Conservation (phyloP, 495 filamentous ascomycete species). For the Penicillium salamii region DNA sequence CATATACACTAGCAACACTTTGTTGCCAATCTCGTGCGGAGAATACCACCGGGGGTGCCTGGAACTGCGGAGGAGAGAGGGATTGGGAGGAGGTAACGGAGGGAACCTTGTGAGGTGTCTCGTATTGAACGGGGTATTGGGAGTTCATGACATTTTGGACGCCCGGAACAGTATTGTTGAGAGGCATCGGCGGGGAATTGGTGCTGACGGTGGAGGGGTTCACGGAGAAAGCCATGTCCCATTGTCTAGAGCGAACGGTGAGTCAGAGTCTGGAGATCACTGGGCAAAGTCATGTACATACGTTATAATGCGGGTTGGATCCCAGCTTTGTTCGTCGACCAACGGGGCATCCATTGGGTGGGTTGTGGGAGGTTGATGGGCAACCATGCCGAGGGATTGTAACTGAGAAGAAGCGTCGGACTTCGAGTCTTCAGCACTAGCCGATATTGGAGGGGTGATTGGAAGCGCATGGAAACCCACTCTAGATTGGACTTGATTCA, state of each 20-base stretch:
- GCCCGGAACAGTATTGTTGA: slow-evolving; percentile 31
- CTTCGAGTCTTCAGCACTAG: slow-evolving; percentile 70
- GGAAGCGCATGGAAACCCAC: slow-evolving; percentile 74
- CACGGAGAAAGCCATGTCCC: slow-evolving; percentile 87
- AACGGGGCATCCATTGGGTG: slow-evolving; percentile 53
- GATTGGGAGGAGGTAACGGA: slow-evolving; percentile 42
- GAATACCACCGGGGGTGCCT: slow-evolving; percentile 64
- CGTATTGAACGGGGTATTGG: slow-evolving; percentile 42
- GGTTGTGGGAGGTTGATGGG: slow-evolving; percentile 44
- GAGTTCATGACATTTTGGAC: slow-evolving; percentile 26
- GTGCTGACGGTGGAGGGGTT: slow-evolving; percentile 45
- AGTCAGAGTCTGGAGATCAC: slow-evolving; percentile 23
- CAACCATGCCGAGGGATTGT: slow-evolving; percentile 76
- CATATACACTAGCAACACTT: slow-evolving; percentile 85
- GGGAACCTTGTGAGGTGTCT: slow-evolving; percentile 30
- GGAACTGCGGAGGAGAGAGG: slow-evolving; percentile 54
- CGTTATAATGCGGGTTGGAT: slow-evolving; percentile 92
- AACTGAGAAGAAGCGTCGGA: slow-evolving; percentile 71
- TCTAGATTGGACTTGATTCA: slow-evolving; percentile 53
- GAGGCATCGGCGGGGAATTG: slow-evolving; percentile 47
- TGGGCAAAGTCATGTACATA: slow-evolving; percentile 50
- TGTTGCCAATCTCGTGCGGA: slow-evolving; percentile 97
- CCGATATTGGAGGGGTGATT: slow-evolving; percentile 79
- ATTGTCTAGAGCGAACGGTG: slow-evolving; percentile 58
- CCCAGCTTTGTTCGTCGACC: slow-evolving; percentile 75